Evolutionary conservation across 441 rosid genomes (phyloP), one percentile per base, ranked within the genome.

Genomic region (Metrosideros polymorpha): DNA sequence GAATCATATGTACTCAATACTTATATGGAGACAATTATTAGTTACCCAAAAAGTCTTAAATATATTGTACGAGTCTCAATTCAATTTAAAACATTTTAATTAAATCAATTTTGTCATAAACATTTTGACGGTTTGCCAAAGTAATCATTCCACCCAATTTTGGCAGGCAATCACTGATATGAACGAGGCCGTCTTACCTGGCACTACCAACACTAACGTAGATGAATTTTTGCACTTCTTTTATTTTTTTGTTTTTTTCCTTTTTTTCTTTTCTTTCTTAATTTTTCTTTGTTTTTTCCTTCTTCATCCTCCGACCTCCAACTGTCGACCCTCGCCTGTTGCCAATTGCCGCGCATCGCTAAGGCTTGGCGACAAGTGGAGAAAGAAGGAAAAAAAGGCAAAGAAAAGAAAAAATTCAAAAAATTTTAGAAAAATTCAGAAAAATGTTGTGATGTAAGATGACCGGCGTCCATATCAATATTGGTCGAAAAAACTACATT

Each of bases 321-420:
- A n/a, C n/a, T n/a, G 2, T 52, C 18, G 24, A 24, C 9, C 35
- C 4, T 14, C 3, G 4, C 19, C 1, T 14, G 2, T 29, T 9
- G 71, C 1, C 2, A 0, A 9, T 59, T 3, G 19, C 19, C 1
- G 13, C 9, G 7, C 4, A 0, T n/a, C 8, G 4, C 7, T n/a
- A 14, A 57, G 63, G 30, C 32, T 6, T 2, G 7, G 18, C 3
- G 71, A 59, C 4, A 2, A 6, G 2, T 8, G 15, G 7, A 59
- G 9, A 22, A 59, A 30, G 5, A 29, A 59, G 5, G 71, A 3
- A 3, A 57, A 57, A 9, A 59, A 59, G 3, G 14, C 3, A 55
- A 57, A 12, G 0, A 6, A 29, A 8, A 3, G 10, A 24, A 19
- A 59, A 30, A 29, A 14, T 2, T 6, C 3, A 0, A 13, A 14